Conservation (phyloP, 2,329 filamentous ascomycete species). For the Colletotrichum zoysiae region DNA sequence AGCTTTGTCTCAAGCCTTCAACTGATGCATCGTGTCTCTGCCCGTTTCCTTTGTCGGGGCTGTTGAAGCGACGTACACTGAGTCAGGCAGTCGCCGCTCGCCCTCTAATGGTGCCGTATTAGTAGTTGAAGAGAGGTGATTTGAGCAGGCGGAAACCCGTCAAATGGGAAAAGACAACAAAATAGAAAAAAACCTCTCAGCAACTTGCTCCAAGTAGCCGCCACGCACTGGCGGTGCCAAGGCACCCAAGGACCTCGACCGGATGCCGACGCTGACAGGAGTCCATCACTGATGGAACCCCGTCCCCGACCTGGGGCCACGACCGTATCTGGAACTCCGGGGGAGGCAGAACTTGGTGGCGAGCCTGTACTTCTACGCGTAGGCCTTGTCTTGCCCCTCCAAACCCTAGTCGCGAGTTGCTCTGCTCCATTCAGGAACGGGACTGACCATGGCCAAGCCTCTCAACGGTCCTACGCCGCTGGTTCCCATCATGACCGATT, state of each 20-base stretch:
- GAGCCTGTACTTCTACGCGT: too few relatives aligned
- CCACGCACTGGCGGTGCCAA: neutral
- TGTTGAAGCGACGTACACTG: neutral
- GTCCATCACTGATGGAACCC: neutral
- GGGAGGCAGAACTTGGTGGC: conserved; percentile 25
- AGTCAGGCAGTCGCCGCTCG: neutral
- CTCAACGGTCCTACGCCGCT: neutral
- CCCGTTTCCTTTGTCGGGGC: neutral
- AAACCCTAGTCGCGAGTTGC: conserved; percentile 22
- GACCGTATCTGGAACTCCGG: neutral
- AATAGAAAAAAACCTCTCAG: too few relatives aligned
- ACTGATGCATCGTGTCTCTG: conserved; percentile 9
- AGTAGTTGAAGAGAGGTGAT: neutral
- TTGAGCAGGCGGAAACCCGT: neutral
- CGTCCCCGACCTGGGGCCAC: neutral
- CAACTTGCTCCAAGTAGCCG: neutral
- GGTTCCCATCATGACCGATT: neutral
- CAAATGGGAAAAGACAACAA: neutral
- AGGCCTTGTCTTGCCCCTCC: conserved; percentile 21
- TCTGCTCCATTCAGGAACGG: conserved; percentile 21
- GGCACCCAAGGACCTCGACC: neutral
- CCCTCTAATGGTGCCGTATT: neutral
- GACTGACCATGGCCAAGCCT: conserved; percentile 1
- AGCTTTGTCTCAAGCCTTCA: neutral
- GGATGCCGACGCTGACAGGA: neutral